phyloP scores from a whole-genome alignment of 1,139 yeast genomes.

The Insectozyma bohioensis region DNA sequence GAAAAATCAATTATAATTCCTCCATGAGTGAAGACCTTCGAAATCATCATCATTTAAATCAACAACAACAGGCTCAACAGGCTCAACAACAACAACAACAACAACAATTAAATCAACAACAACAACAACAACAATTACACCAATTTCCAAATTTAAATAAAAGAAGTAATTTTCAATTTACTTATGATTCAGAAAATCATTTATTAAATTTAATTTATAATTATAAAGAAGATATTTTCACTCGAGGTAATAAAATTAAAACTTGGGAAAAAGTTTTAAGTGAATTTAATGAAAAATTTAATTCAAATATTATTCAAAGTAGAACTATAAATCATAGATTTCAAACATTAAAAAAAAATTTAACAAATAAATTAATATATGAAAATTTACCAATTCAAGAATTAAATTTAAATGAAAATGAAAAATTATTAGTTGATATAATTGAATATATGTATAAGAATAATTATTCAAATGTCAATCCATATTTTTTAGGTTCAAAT shows the following conservation, averaged over 20 bases:
- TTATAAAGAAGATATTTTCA: conserved; percentile 24
- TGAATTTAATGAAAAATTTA: conserved; percentile 23
- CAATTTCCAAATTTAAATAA: conserved; percentile 7
- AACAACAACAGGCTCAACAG: neutral
- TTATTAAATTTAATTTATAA: conserved; percentile 23
- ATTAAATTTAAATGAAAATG: conserved; percentile 27
- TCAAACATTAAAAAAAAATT: conserved; percentile 23
- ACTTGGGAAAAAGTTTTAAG: conserved; percentile 28
- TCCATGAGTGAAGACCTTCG: too few species aligned
- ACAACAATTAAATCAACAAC: neutral
- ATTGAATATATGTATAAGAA: conserved; percentile 11
- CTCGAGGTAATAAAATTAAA: conserved; percentile 29
- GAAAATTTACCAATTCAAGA: conserved; percentile 15
- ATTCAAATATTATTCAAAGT: conserved; percentile 25
- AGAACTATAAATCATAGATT: conserved; percentile 32
- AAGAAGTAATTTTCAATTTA: conserved; percentile 24
- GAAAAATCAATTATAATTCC: too few species aligned
- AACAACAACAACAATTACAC: neutral
- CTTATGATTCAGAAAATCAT: conserved; percentile 27
- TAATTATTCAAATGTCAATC: conserved; percentile 8
- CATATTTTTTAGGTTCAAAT: conserved; percentile 4
- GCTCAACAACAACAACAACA: neutral
- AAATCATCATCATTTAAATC: conserved; percentile 1
- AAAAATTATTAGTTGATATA: conserved; percentile 20
- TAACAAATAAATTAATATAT: conserved; percentile 21